A percentile compares a stretch with the other conserved stretches of the same genome.
phyloP scores from a whole-genome alignment of 768 basidiomycete species.

The Serendipita sp. region DNA sequence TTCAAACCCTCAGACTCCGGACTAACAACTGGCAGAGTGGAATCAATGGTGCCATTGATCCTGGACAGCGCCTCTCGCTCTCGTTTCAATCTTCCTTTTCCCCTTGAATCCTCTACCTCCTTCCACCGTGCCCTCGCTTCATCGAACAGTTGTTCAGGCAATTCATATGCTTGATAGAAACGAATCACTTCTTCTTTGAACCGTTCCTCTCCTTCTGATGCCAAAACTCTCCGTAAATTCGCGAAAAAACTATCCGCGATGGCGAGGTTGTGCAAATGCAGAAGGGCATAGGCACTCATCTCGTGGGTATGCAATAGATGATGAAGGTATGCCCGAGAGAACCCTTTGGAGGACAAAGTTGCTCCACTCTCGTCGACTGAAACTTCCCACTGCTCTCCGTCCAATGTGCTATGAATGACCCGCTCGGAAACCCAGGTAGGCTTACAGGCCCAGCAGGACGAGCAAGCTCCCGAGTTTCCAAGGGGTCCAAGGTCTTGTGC shows the following conservation, averaged over 20 bases:
- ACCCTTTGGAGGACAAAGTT: slow-evolving; percentile 14
- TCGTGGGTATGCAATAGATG: slow-evolving; percentile 81
- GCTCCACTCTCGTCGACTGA: slow-evolving; percentile 6
- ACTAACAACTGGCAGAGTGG: not conserved
- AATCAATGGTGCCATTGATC: not conserved
- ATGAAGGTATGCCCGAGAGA: slow-evolving; percentile 56
- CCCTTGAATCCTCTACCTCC: slow-evolving; percentile 52
- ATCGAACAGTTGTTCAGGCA: slow-evolving; percentile 28
- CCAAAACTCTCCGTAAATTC: slow-evolving; percentile 32
- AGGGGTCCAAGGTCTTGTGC: slow-evolving; percentile 44
- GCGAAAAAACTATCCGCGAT: slow-evolving; percentile 51
- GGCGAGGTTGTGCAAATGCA: slow-evolving; percentile 59
- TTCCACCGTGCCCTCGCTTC: slow-evolving; percentile 43
- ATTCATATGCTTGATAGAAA: slow-evolving; percentile 41
- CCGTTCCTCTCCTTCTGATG: not conserved
- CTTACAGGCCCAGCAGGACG: slow-evolving; percentile 36
- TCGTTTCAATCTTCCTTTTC: slow-evolving; percentile 57
- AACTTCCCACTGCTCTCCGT: slow-evolving; percentile 14
- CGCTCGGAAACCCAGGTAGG: slow-evolving; percentile 24
- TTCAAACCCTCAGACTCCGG: not conserved
- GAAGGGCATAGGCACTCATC: slow-evolving; percentile 68
- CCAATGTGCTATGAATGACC: slow-evolving; percentile 33
- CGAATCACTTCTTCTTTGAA: slow-evolving; percentile 29
- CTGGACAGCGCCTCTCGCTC: slow-evolving; percentile 21
- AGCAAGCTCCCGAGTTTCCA: slow-evolving; percentile 20